Evolutionary conservation across 164 flowering plant species (phyloP).

Genomic region (Annona squamosa): DNA sequence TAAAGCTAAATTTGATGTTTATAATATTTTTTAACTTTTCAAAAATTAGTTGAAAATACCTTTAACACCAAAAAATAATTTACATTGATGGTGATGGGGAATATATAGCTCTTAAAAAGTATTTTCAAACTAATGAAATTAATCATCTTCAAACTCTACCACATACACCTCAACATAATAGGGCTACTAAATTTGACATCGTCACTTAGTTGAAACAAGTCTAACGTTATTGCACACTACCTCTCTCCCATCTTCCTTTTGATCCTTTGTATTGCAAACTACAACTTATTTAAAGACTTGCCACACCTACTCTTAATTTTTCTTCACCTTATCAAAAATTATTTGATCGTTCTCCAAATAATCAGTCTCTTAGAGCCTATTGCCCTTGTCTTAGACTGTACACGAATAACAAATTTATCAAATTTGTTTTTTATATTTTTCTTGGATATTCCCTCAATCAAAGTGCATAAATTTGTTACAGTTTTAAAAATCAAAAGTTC

Average conservation of each 20-base stretch:
- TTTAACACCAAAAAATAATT: too few species aligned
- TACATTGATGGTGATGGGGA: too few species aligned
- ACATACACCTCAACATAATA: background rate
- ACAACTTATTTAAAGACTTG: background rate
- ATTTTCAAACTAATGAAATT: background rate
- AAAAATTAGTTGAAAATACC: too few species aligned
- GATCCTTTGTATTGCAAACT: background rate
- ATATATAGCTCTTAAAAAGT: too few species aligned
- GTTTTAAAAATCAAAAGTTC: background rate
- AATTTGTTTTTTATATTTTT: background rate
- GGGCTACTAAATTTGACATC: background rate
- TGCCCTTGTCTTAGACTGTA: background rate
- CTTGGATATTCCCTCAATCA: constrained; percentile 5
- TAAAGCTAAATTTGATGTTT: too few species aligned
- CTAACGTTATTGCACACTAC: background rate
- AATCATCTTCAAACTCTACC: background rate
- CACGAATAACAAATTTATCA: background rate
- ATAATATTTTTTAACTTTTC: too few species aligned
- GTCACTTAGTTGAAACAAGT: background rate
- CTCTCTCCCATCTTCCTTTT: background rate
- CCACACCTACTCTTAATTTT: background rate
- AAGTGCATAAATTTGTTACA: background rate
- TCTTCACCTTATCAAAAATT: background rate
- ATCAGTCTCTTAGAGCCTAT: too few species aligned
- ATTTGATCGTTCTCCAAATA: background rate